Base-by-base conservation (phyloP, 495 filamentous ascomycete species). In the Poronia punctata region DNA sequence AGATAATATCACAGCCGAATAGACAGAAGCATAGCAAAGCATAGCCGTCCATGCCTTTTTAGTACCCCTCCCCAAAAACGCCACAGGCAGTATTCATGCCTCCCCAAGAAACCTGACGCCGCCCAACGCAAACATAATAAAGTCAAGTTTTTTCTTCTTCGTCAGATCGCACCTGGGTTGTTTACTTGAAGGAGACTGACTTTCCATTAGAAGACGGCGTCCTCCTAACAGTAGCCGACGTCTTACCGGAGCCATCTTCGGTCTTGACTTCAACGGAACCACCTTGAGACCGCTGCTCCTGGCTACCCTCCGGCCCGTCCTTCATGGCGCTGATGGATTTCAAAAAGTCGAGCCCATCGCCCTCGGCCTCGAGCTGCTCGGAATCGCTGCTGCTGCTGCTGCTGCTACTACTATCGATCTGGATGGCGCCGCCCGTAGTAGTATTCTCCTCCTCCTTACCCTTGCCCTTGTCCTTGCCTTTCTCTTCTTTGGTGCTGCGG, bases 301-400 rank as follows among this genome's bases (percentile, higher is more conserved):
- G 17, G 30, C 43, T 35, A 3, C 45, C 40, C 14, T 50, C 41
- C 17, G 46, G 45, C 18, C 36, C 41, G 33, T 48, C 39, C 15
- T 35, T 51, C 28, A 64, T 51, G 5, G 62, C 59, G 33, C 58
- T 62, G 14, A 70, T 51, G 10, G 60, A 62, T 16, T 53, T 49
- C 23, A 71, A 38, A 35, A 66, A 54, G 28, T 67, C 57, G 21
- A 61, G 50, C 38, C 61, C 59, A 36, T 46, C 52, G 67, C 67
- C 70, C 20, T 59, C 54, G 0, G 63, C 43, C 28, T 52, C 38
- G 15, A 70, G 38, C 17, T 43, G 49, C 4, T 56, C 26, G 2
- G 62, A 52, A 35, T 48, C 49, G 14, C 57, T 50, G 4, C 55
- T 57, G 31, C n/a, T 32, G 4, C 55, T 57, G 31, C n/a, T 32